Evolutionary conservation across 768 basidiomycete genomes (phyloP), one percentile per base, ranked within the genome.

Genomic region (Cystofilobasidium ferigula): DNA sequence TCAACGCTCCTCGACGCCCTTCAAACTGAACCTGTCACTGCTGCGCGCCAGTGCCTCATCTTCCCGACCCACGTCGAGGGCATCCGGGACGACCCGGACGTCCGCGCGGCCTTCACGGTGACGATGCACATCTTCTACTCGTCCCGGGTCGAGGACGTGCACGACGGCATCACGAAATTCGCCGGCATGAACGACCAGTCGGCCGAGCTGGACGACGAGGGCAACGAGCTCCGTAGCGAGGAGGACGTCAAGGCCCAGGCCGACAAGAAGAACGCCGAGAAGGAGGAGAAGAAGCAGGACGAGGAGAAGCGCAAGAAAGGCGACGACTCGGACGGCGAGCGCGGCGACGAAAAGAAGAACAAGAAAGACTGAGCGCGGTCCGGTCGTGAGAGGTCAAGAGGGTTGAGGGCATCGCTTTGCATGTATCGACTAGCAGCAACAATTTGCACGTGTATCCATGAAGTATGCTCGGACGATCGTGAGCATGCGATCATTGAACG

Each of bases 301-400:
- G 18, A 58, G 40, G 57, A 58, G 30, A 54, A 54, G 51, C 26
- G 51, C 24, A 58, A 58, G 57, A 58, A 58, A 35, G 57, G n/a
- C 24, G 57, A 36, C 18, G 36, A 60, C 18, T 42, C 38, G 40
- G 43, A 60, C n/a, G 58, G 43, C 38, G 58, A 60, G 43, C 43
- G 26, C 14, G 18, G 38, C 7, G 58, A 42, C 22, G 20, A 26
- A 9, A 54, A 54, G 51, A 54, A 54, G 30, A 18, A n/a, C 51
- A 54, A 54, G 51, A n/a, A n/a, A 13, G 26, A 18, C 13, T 32
- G 32, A 54, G 28, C 6, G 13, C 8, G 45, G 38, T 40, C 9
- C 38, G n/a, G n/a, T n/a, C n/a, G n/a, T n/a, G n/a, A n/a, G n/a
- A n/a, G n/a, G n/a, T n/a, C n/a, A n/a, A n/a, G n/a, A n/a, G n/a